phyloP scores from a whole-genome alignment of 2,329 filamentous ascomycete species.

The Ambrosiella beaveri region DNA sequence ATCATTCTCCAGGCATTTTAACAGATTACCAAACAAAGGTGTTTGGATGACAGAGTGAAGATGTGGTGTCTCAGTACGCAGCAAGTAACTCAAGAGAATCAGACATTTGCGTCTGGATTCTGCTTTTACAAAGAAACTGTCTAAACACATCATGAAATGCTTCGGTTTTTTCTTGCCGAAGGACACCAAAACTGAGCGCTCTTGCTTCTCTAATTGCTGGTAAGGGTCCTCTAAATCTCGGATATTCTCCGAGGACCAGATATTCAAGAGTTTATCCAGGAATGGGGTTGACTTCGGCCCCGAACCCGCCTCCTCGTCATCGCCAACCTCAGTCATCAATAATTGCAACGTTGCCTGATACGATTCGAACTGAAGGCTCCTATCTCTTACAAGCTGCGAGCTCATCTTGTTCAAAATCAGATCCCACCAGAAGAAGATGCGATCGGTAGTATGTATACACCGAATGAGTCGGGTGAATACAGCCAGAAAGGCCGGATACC shows the following conservation, averaged over 20 bases:
- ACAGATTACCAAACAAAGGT: conserved; percentile 50
- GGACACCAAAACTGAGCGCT: conserved; percentile 34
- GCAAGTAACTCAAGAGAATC: conserved; percentile 52
- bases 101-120: conserved; percentile 47
- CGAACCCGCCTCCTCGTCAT: conserved; percentile 25
- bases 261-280: conserved; percentile 36
- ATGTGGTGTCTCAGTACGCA: conserved; percentile 63
- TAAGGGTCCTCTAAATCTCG: conserved; percentile 3
- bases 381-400: conserved; percentile 40
- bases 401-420: conserved; percentile 22
- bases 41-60: conserved; percentile 58
- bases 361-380: conserved; percentile 45
- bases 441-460: conserved; percentile 42
- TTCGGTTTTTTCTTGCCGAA: conserved; percentile 54
- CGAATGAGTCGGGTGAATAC: conserved; percentile 48
- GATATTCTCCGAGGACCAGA: conserved; percentile 37
- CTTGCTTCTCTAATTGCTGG: conserved; percentile 29
- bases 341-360: conserved; percentile 47
- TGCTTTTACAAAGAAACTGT: conserved; percentile 47
- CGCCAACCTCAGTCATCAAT: conserved; percentile 43
- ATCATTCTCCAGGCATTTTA: conserved; percentile 60
- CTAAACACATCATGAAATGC: conserved; percentile 47
- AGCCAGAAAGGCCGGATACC: conserved; percentile 50
- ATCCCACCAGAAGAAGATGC: conserved; percentile 57
- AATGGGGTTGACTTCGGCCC: conserved; percentile 30